Conservation (phyloP, 192 early-diverging fungal species). For the Mortierella claussenii region DNA sequence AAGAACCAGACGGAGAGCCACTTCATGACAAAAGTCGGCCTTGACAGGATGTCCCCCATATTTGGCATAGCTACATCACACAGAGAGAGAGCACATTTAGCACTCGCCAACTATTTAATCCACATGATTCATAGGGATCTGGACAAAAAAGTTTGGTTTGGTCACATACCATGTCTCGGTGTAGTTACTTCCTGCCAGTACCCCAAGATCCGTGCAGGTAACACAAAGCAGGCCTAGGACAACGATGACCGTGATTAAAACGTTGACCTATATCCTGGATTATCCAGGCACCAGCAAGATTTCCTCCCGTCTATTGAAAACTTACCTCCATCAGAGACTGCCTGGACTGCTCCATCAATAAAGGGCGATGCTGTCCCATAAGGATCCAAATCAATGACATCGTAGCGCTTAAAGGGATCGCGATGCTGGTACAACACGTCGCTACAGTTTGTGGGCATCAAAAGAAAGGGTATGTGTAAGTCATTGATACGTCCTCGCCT, state of each 20-base stretch:
- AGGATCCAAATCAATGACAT: constrained; percentile 96
- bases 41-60: constrained; percentile 94
- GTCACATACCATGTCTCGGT: constrained; percentile 75
- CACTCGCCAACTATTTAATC: background rate
- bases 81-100: background rate
- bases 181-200: constrained; percentile 90
- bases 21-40: constrained; percentile 92
- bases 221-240: constrained; percentile 86
- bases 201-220: constrained; percentile 97
- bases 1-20: constrained; percentile 92
- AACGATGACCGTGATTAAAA: background rate
- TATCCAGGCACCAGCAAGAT: too few relatives aligned
- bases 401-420: constrained; percentile 65
- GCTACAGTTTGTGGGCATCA: constrained; percentile 22
- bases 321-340: constrained; percentile 84
- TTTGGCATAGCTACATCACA: constrained; percentile 79
- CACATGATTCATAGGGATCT: background rate
- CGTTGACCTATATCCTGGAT: too few relatives aligned
- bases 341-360: constrained; percentile 93
- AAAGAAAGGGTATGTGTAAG: too few relatives aligned
- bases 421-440: constrained; percentile 78
- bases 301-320: background rate
- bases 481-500: too few relatives aligned
- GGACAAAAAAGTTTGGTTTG: background rate
- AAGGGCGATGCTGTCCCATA: constrained; percentile 97